These are phyloP conservation scores for Tricholoma furcatifolium DNA, from an alignment of 768 basidiomycete genomes.

Conservation along the genomic window DNA sequence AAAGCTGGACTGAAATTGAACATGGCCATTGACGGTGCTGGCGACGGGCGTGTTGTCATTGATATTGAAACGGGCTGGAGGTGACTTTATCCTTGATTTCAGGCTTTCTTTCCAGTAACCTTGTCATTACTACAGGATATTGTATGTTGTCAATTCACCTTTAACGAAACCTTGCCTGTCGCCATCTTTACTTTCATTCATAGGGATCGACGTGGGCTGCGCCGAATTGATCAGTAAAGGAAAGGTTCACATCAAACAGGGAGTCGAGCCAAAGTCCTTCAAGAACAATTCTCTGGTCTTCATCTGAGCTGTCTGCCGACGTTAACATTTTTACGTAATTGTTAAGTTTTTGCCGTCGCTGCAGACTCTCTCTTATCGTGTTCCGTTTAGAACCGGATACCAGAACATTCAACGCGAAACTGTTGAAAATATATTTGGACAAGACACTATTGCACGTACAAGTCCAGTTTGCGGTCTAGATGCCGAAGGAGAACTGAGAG, in stretches of 20 bases:
- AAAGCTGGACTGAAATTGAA: constrained; percentile 37
- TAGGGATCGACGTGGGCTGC: constrained; percentile 46
- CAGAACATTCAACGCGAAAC: constrained; percentile 27
- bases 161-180: background rate
- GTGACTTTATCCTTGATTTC: constrained; percentile 15
- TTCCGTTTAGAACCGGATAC: constrained; percentile 27
- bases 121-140: constrained; percentile 7
- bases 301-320: constrained; percentile 38
- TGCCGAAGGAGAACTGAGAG: constrained; percentile 37
- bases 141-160: constrained; percentile 10
- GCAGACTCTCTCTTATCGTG: background rate
- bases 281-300: constrained; percentile 33
- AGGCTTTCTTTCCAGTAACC: background rate
- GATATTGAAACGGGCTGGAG: constrained; percentile 29
- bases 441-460: constrained; percentile 29
- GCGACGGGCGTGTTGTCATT: constrained; percentile 25
- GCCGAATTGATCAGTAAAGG: constrained; percentile 51
- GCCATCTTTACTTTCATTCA: background rate
- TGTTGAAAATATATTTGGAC: constrained; percentile 32
- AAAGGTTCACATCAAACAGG: constrained; percentile 59
- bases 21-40: constrained; percentile 32
- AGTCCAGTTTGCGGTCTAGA: constrained; percentile 37
- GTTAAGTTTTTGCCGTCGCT: background rate
- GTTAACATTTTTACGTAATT: constrained; percentile 45
- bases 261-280: constrained; percentile 39